Evolutionary conservation across 768 basidiomycete species (phyloP), one percentile per base, ranked within the genome.

Genomic region (Macrolepiota fuliginosa): DNA sequence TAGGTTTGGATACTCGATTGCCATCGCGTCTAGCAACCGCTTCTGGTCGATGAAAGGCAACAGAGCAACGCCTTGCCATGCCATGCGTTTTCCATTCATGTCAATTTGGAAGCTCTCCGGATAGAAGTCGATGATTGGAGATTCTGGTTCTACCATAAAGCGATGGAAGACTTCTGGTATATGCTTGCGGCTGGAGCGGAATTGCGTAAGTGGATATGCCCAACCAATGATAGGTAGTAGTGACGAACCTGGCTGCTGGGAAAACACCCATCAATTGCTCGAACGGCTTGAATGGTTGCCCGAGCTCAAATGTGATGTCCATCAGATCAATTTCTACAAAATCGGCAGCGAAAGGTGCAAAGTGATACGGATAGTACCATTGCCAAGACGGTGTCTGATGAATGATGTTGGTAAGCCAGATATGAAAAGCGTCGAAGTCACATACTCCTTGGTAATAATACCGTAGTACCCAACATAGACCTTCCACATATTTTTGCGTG

Each of bases 31-130:
- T 57, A 98, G 77, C 25, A 99, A 76, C 36, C 95, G 84, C 58
- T 81, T 82, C 71, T 88, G 82, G 70, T 98, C 92, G 64, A 99
- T 98, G 79, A 98, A 99, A 0, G 97, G 96, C 22, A 99, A 79
- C 9, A 99, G 79, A 0, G 97, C 96, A 59, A 99, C 94, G 57
- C 97, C 97, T 74, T 99, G 96, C 97, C 97, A 99, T 6, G 92
- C 82, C 96, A 98, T 98, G 76, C 91, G 92, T 78, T 98, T 98
- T 62, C 97, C 97, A 70, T 99, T 99, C 97, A 99, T 99, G 74
- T 99, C 97, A 69, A 98, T 89, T 67, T 96, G 87, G 73, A 99
- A 99, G 15, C 89, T 85, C 0, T 81, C 64, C 0, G 96, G 96
- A 74, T 98, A 98, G 77, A 98, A 98, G 69, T 98, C 96, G 62